Conservation (phyloP, 345 rosid genomes). For the Murraya koenigii region DNA sequence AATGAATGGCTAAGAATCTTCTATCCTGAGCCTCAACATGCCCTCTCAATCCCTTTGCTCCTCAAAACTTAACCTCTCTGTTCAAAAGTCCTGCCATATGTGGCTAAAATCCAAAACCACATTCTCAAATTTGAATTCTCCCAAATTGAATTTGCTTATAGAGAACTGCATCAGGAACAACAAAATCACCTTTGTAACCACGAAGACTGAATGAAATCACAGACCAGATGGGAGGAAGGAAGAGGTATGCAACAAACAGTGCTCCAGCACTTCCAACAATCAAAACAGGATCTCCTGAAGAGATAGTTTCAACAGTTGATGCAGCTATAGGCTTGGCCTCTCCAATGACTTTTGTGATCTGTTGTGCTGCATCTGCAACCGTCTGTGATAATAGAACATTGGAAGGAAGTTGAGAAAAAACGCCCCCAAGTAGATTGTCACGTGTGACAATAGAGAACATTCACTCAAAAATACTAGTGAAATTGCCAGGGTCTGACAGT, state of each 20-base stretch:
- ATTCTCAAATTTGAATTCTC: background rate
- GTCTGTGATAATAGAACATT: constrained; percentile 45
- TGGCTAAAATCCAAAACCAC: background rate
- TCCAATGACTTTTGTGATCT: constrained; percentile 61
- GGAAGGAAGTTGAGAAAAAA: background rate
- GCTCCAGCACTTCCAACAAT: constrained; percentile 73
- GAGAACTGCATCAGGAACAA: constrained; percentile 2
- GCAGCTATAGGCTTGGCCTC: constrained; percentile 82
- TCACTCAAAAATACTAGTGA: background rate
- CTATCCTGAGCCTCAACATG: background rate
- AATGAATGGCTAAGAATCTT: background rate
- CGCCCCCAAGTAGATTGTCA: background rate
- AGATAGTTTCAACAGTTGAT: constrained; percentile 67
- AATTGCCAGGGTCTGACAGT: background rate
- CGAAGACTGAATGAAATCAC: constrained; percentile 63
- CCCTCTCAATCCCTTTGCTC: background rate
- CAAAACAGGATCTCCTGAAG: constrained; percentile 70
- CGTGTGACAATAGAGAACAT: background rate
- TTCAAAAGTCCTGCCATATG: background rate
- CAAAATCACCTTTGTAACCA: constrained; percentile 75
- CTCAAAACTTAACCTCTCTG: background rate
- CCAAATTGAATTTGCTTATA: background rate
- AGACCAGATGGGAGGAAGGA: constrained; percentile 82
- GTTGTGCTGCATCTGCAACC: constrained; percentile 70
- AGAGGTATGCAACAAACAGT: constrained; percentile 59